Percentiles rank a stretch among this genome's conserved stretches.
Conservation (phyloP, 768 basidiomycete genomes). For the Lentinula detonsa region DNA sequence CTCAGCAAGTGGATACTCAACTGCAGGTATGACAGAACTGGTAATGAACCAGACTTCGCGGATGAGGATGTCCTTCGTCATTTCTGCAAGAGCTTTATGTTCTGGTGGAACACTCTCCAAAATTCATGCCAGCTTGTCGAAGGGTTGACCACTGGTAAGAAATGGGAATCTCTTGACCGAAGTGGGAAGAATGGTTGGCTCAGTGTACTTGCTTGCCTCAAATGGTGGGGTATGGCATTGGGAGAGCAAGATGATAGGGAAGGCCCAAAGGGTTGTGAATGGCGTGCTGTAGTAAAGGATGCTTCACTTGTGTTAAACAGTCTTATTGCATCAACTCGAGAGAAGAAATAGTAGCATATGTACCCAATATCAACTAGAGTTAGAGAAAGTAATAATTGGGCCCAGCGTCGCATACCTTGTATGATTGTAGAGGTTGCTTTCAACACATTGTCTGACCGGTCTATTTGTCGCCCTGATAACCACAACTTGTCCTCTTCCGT, state of each 20-base stretch:
- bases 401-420: no score
- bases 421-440: no score
- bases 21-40: not conserved
- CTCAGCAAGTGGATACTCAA: not conserved
- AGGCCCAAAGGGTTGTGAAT: not conserved
- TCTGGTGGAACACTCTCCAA: not conserved
- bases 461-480: slow-evolving; percentile 98
- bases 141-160: not conserved
- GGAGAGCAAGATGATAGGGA: not conserved
- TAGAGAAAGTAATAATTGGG: no score
- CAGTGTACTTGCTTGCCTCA: not conserved
- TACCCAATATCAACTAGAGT: no score
- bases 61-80: not conserved
- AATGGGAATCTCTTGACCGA: not conserved
- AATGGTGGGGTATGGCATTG: not conserved
- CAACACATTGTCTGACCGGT: slow-evolving; percentile 37
- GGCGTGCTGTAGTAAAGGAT: not conserved
- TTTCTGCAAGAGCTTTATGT: not conserved
- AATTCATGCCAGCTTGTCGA: no score
- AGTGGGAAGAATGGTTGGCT: not conserved
- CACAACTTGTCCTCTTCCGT: slow-evolving; percentile 93
- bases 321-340: not conserved
- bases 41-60: not conserved
- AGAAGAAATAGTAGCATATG: no score
- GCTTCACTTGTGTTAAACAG: not conserved